Evolutionary conservation across 2,329 filamentous ascomycete genomes (phyloP).

Genomic region (Metarhizium humberi): DNA sequence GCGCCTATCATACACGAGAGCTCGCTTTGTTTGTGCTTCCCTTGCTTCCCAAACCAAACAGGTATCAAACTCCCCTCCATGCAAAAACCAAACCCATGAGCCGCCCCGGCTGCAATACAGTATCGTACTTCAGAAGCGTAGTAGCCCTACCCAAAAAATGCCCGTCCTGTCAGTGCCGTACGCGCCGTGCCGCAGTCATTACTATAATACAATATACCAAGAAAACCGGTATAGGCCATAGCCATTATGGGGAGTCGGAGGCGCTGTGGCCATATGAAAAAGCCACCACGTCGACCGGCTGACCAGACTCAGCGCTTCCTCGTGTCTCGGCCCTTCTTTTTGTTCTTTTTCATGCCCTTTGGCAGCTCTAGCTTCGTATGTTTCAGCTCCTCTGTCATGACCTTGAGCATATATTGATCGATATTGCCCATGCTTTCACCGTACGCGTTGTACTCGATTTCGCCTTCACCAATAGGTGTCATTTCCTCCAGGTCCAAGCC

Average conservation of each 20-base stretch:
- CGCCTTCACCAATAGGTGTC: slow-evolving; percentile 17
- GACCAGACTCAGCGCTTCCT: slow-evolving; percentile 31
- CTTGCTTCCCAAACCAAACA: not conserved
- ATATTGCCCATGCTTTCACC: slow-evolving; percentile 50
- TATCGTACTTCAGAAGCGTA: not conserved
- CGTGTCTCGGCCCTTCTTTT: slow-evolving; percentile 49
- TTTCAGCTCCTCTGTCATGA: slow-evolving; percentile 55
- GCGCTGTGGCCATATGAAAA: not conserved
- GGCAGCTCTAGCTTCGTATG: slow-evolving; percentile 53
- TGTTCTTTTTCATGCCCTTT: slow-evolving; percentile 54
- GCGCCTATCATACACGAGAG: not conserved
- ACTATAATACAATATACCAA: slow-evolving; percentile 1
- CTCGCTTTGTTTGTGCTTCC: not conserved
- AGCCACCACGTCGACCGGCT: not conserved
- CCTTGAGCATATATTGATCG: slow-evolving; percentile 66
- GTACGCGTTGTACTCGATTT: slow-evolving; percentile 49
- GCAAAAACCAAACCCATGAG: not conserved
- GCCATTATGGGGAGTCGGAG: not conserved
- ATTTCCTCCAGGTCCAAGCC: slow-evolving; percentile 21
- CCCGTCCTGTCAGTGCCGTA: not conserved
- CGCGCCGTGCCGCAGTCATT: not conserved
- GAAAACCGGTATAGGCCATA: not conserved
- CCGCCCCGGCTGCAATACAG: not conserved
- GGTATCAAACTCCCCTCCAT: not conserved
- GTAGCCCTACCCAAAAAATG: not conserved